phyloP scores from a whole-genome alignment of 192 early-diverging fungal genomes.

The Diversispora epigaea region DNA sequence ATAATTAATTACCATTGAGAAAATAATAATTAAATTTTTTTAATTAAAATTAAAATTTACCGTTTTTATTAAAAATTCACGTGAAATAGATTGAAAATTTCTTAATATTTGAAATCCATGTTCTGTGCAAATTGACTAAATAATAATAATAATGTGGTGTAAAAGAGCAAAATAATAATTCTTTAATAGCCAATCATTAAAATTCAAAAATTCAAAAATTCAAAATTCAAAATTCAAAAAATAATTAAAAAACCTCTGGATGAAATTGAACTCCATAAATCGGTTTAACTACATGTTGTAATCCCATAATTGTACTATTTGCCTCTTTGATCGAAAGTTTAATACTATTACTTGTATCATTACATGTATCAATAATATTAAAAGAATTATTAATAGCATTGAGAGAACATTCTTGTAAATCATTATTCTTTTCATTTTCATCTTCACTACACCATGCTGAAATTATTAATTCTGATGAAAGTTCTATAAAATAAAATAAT shows the following conservation, averaged over 20 bases:
- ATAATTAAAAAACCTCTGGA: too few species aligned
- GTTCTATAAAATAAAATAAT: slow-evolving; percentile 39
- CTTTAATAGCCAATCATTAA: neutral
- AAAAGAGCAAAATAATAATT: neutral
- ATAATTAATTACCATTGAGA: too few species aligned
- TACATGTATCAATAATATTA: too few species aligned
- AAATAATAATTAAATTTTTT: slow-evolving; percentile 12
- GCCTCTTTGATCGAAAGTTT: slow-evolving; percentile 16
- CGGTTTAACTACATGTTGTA: slow-evolving; percentile 67
- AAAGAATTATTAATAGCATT: too few species aligned
- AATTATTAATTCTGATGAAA: slow-evolving; percentile 58
- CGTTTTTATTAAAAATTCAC: slow-evolving; percentile 43
- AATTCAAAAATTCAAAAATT: too few species aligned
- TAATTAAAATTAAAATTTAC: neutral
- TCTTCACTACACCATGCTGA: slow-evolving; percentile 63
- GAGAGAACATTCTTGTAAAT: neutral
- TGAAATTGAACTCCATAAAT: slow-evolving; percentile 95
- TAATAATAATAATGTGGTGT: neutral
- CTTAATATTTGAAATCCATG: slow-evolving; percentile 64
- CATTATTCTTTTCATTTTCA: too few species aligned
- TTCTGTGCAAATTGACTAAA: slow-evolving; percentile 81
- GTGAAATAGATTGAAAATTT: slow-evolving; percentile 69
- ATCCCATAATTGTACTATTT: slow-evolving; percentile 70
- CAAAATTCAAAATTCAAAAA: too few species aligned
- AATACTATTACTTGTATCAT: too few species aligned